These are phyloP conservation scores for Pyrrhoderma lamaoense DNA, from an alignment of 1,284 basidiomycete species.

Conservation along the genomic window DNA sequence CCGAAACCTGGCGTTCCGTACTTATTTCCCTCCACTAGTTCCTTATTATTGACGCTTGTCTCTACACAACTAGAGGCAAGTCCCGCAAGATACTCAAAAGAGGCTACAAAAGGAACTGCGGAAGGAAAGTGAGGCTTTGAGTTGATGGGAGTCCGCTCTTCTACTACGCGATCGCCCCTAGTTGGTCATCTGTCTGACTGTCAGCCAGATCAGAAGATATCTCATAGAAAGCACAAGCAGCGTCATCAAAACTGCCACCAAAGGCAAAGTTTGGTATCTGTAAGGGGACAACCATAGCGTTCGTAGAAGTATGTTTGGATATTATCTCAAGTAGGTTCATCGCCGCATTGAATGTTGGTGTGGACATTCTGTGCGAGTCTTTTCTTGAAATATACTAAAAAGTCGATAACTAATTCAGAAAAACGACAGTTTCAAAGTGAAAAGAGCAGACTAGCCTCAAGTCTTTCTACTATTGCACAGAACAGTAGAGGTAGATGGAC, in stretches of 20 bases:
- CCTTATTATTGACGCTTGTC: background rate
- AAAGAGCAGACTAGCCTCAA: conserved; percentile 45
- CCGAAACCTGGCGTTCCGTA: background rate
- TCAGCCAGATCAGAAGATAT: background rate
- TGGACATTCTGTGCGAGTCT: conserved; percentile 29
- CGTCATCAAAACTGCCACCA: conserved; percentile 17
- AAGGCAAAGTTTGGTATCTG: conserved; percentile 16
- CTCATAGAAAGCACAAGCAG: conserved; percentile 16
- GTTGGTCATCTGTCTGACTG: background rate
- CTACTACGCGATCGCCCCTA: background rate
- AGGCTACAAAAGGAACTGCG: conserved; percentile 45
- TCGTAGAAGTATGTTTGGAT: conserved; percentile 40
- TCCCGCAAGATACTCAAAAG: conserved; percentile 46
- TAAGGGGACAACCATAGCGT: conserved; percentile 17
- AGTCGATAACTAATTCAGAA: conserved; percentile 9
- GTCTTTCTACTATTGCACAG: conserved; percentile 52
- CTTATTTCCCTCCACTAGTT: background rate
- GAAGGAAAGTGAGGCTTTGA: conserved; percentile 22
- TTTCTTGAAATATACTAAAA: conserved; percentile 31
- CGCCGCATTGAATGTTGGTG: conserved; percentile 35
- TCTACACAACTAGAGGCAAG: conserved; percentile 42
- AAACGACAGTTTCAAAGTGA: conserved; percentile 14
- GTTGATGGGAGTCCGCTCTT: background rate
- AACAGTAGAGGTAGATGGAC: conserved; percentile 79
- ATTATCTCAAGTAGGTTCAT: conserved; percentile 48